Evolutionary conservation across 768 basidiomycete genomes (phyloP).

Genomic region (Trametes sanguinea): DNA sequence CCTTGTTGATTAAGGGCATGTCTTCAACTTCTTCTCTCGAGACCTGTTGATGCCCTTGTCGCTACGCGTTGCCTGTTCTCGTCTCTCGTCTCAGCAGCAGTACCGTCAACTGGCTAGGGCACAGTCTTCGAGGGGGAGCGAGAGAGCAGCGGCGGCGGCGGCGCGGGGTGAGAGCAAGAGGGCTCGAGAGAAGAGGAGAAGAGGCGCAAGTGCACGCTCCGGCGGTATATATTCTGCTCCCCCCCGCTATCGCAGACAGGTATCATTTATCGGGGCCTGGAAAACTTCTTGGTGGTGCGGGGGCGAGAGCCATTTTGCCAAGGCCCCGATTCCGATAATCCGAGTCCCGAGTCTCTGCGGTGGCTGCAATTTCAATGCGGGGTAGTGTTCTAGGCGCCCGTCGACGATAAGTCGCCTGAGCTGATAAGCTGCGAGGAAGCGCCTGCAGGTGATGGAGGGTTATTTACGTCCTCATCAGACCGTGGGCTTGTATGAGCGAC

Average conservation of each 20-base stretch:
- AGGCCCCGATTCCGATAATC: neutral
- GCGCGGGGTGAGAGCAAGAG: constrained; percentile 3
- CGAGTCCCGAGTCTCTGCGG: neutral
- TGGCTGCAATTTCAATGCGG: neutral
- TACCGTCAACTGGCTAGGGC: neutral
- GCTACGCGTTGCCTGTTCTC: neutral
- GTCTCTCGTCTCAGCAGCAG: neutral
- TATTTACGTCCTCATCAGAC: neutral
- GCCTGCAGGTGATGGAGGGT: neutral
- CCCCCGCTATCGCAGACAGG: neutral
- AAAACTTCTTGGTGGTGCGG: constrained; percentile 1
- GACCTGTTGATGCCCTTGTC: neutral
- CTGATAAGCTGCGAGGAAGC: constrained; percentile 15
- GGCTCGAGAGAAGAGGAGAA: constrained; percentile 4
- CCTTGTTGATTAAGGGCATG: constrained; percentile 17
- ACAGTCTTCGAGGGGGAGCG: neutral
- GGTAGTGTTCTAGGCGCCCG: constrained; percentile 1
- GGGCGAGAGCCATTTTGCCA: constrained; percentile 5
- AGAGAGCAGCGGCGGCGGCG: neutral
- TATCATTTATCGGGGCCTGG: constrained; percentile 7
- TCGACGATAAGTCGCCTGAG: constrained; percentile 12
- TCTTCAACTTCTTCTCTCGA: neutral
- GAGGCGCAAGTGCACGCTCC: neutral
- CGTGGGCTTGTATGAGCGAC: too few species aligned
- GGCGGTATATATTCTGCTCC: constrained; percentile 7